A percentile compares a stretch with the other conserved stretches of the same genome.
phyloP scores from a whole-genome alignment of 352 stramenopile species.

The Globisporangium cederbergense region DNA sequence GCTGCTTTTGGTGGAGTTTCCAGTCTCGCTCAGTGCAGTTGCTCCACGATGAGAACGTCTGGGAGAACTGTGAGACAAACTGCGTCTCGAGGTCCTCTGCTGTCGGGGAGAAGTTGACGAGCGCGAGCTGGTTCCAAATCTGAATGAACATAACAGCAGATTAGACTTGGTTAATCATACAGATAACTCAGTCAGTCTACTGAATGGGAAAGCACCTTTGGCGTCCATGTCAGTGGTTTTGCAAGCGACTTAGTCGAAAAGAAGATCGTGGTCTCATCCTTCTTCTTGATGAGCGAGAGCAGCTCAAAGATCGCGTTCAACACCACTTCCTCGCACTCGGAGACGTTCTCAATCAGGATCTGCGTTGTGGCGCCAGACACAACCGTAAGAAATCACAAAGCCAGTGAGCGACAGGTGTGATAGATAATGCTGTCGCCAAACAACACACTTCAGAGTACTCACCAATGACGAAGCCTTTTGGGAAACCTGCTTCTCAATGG shows the following conservation, averaged over 20 bases:
- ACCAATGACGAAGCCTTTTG: constrained; percentile 28
- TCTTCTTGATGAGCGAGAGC: constrained; percentile 33
- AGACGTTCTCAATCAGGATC: constrained; percentile 49
- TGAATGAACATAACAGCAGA: constrained; percentile 13
- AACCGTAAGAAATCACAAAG: neutral
- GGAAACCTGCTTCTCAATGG: constrained; percentile 43
- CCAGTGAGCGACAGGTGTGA: neutral
- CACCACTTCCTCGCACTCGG: constrained; percentile 34
- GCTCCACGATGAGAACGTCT: constrained; percentile 8
- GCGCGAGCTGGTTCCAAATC: constrained; percentile 47
- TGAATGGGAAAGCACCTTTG: constrained; percentile 29
- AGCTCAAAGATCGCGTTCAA: constrained; percentile 40
- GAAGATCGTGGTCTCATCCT: constrained; percentile 35
- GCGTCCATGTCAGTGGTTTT: constrained; percentile 33
- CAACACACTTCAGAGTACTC: neutral
- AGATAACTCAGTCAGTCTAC: neutral
- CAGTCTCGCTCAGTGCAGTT: constrained; percentile 5
- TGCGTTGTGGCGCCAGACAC: constrained; percentile 2
- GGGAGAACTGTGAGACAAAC: constrained; percentile 30
- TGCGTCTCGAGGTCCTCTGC: constrained; percentile 32
- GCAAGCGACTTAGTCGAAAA: constrained; percentile 38
- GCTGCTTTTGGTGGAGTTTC: constrained; percentile 7
- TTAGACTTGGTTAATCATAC: neutral
- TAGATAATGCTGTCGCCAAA: neutral
- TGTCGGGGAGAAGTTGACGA: constrained; percentile 43